Evolutionary conservation across 192 early-diverging fungal genomes (phyloP).

Genomic region (Coemansia sp.): DNA sequence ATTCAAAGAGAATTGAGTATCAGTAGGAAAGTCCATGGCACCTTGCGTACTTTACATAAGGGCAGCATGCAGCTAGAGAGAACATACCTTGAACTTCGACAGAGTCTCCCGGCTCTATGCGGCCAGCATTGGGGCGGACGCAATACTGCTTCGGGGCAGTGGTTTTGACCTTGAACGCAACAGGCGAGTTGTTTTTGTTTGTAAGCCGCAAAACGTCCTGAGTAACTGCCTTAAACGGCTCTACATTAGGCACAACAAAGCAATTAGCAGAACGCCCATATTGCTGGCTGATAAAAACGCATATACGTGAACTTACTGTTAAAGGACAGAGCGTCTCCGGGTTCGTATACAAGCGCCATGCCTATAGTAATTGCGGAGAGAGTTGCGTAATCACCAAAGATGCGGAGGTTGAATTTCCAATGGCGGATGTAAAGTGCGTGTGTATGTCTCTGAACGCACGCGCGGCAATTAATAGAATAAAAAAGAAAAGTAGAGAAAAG

Average conservation of each 20-base stretch:
- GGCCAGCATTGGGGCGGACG: conserved; percentile 89
- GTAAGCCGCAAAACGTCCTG: conserved; percentile 59
- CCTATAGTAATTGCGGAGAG: neutral
- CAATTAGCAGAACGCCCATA: neutral
- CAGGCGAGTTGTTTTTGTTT: conserved; percentile 63
- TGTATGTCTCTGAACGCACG: neutral
- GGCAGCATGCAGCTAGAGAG: neutral
- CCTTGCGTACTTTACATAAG: neutral
- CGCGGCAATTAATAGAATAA: neutral
- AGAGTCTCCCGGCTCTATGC: conserved; percentile 64
- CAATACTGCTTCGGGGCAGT: conserved; percentile 98
- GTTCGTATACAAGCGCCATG: conserved; percentile 65
- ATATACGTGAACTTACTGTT: conserved; percentile 53
- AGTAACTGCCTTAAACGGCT: conserved; percentile 63
- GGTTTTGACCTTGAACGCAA: conserved; percentile 99
- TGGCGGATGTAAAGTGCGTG: neutral
- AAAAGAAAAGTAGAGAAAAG: neutral
- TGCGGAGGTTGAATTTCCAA: conserved; percentile 3
- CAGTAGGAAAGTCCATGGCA: neutral
- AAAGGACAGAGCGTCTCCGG: conserved; percentile 58
- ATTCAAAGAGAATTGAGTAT: neutral
- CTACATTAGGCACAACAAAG: conserved; percentile 24
- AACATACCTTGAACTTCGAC: conserved; percentile 74
- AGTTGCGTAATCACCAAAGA: neutral
- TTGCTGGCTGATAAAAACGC: neutral